Conservation (phyloP, 2,329 filamentous ascomycete species). For the Helotiales sp. region DNA sequence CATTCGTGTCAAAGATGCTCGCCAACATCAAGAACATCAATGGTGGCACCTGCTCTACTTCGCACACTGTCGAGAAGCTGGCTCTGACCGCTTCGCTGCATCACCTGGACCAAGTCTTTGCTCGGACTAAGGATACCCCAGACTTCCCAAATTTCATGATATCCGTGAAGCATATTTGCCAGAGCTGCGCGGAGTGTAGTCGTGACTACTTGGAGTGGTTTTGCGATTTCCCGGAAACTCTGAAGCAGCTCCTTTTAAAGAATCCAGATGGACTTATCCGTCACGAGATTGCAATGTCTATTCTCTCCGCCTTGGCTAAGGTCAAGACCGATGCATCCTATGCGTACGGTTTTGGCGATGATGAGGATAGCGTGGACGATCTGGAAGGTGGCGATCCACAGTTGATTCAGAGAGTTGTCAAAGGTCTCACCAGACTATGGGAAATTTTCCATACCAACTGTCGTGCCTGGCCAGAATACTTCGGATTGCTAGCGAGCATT, state of each 20-base stretch:
- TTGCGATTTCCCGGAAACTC: constrained; percentile 54
- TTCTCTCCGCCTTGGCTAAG: constrained; percentile 57
- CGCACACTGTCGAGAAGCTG: constrained; percentile 53
- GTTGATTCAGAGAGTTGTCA: constrained; percentile 42
- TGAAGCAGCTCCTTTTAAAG: constrained; percentile 69
- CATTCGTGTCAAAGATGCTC: constrained; percentile 69
- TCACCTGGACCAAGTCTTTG: constrained; percentile 77
- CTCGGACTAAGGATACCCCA: constrained; percentile 70
- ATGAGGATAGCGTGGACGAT: constrained; percentile 39
- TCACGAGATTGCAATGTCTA: constrained; percentile 53
- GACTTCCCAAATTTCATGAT: constrained; percentile 63
- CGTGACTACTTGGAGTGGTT: constrained; percentile 67
- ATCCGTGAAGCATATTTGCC: constrained; percentile 56
- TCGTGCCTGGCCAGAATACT: constrained; percentile 78
- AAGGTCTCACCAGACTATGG: constrained; percentile 63
- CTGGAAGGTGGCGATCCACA: constrained; percentile 42
- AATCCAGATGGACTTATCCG: constrained; percentile 64
- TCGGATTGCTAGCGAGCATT: constrained; percentile 71
- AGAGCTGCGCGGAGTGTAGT: constrained; percentile 59
- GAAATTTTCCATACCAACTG: constrained; percentile 63
- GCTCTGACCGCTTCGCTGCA: constrained; percentile 62
- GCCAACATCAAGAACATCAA: constrained; percentile 57
- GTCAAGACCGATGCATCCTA: constrained; percentile 56
- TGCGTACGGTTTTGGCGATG: constrained; percentile 50
- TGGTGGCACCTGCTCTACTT: constrained; percentile 53